These are phyloP conservation scores for Aeschynomene evenia DNA, from an alignment of 306 rosid species.

Conservation along the genomic window DNA sequence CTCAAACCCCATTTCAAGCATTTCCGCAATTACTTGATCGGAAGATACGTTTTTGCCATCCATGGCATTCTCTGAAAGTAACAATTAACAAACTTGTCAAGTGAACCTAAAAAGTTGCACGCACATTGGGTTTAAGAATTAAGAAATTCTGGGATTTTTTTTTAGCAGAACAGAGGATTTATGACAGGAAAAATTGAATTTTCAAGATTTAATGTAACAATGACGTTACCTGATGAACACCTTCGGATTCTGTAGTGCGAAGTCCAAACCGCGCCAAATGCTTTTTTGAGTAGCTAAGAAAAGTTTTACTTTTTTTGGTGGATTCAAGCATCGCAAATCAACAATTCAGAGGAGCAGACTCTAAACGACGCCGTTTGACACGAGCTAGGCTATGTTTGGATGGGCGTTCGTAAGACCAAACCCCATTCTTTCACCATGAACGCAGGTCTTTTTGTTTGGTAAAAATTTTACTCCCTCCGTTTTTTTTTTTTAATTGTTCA, in stretches of 20 bases:
- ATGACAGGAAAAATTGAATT: not conserved
- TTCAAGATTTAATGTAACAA: not conserved
- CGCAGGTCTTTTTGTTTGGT: no score
- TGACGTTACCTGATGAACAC: not conserved
- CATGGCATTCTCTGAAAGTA: constrained; percentile 32
- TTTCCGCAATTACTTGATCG: constrained; percentile 46
- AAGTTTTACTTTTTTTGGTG: not conserved
- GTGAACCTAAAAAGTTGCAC: not conserved
- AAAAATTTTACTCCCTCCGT: no score
- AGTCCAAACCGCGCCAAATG: not conserved
- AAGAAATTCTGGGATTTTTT: not conserved
- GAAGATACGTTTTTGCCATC: constrained; percentile 31
- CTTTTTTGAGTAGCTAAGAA: not conserved
- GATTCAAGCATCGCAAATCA: not conserved
- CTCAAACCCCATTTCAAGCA: constrained; percentile 73
- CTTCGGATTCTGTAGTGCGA: not conserved
- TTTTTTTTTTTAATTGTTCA: no score
- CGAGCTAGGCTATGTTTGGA: no score
- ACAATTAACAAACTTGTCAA: not conserved
- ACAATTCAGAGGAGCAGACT: not conserved
- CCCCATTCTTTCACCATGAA: no score
- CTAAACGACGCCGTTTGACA: constrained; percentile 15
- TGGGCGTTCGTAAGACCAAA: no score
- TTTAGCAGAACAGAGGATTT: not conserved
- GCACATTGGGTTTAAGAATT: not conserved